phyloP scores from a whole-genome alignment of 139 green algal genomes.

The Chlamydomonas asymmetrica region DNA sequence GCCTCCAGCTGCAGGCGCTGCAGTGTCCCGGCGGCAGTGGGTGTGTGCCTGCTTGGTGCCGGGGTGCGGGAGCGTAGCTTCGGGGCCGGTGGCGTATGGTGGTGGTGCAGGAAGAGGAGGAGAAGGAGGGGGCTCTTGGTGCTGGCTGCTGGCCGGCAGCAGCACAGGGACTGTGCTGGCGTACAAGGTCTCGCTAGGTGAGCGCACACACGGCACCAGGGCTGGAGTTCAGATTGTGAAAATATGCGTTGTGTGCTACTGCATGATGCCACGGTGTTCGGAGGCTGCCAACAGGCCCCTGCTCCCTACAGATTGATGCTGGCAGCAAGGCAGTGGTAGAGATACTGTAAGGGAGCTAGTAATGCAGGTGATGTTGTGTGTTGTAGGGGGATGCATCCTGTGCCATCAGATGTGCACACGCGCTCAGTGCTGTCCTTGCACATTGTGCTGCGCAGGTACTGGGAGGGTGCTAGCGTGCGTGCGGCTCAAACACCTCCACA shows the following conservation, averaged over 20 bases:
- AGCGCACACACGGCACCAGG: neutral
- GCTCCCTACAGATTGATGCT: too few species aligned
- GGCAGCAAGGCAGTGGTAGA: too few species aligned
- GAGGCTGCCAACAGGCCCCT: neutral
- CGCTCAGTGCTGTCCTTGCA: neutral
- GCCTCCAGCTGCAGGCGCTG: neutral
- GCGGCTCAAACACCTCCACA: slow-evolving; percentile 22
- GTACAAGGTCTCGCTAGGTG: slow-evolving; percentile 30
- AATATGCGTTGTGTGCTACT: neutral
- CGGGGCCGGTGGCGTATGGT: neutral
- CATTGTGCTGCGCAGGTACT: slow-evolving; percentile 1
- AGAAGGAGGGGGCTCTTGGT: slow-evolving; percentile 9
- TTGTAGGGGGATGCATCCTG: neutral
- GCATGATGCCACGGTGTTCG: neutral
- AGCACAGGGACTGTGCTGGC: slow-evolving; percentile 15
- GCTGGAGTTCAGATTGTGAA: neutral
- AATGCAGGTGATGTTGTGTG: neutral
- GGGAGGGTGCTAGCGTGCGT: neutral
- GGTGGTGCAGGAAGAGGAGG: neutral
- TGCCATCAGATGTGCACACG: neutral
- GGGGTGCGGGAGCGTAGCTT: neutral
- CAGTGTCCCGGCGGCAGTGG: slow-evolving; percentile 12
- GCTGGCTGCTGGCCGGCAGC: slow-evolving; percentile 7
- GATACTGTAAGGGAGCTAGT: too few species aligned
- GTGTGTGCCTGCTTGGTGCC: slow-evolving; percentile 19